Evolutionary conservation across 345 rosid species (phyloP).

Genomic region (Odontarrhena argentea): DNA sequence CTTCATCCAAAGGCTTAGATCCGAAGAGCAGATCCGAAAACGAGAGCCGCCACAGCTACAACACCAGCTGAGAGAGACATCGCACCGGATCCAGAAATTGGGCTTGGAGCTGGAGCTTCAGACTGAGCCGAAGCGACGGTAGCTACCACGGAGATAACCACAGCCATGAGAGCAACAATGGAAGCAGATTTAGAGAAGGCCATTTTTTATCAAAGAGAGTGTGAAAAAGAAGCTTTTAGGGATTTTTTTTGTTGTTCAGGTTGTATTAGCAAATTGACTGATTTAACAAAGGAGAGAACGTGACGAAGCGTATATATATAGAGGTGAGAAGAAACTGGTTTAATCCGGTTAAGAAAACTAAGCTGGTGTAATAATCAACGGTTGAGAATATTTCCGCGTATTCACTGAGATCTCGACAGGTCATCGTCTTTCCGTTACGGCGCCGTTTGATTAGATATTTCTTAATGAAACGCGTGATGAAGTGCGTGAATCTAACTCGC

Average conservation of each 20-base stretch:
- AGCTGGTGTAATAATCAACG: too few species aligned
- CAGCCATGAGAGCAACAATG: slow-evolving; percentile 40
- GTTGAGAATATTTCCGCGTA: too few species aligned
- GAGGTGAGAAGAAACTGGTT: too few species aligned
- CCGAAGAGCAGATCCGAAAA: slow-evolving; percentile 55
- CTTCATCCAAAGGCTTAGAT: slow-evolving; percentile 42
- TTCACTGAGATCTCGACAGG: too few species aligned
- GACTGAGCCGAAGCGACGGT: slow-evolving; percentile 49
- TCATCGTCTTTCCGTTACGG: too few species aligned
- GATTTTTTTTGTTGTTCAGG: neutral
- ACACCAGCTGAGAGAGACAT: slow-evolving; percentile 43
- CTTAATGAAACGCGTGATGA: too few species aligned
- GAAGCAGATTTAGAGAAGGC: slow-evolving; percentile 42
- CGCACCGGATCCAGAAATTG: slow-evolving; percentile 52
- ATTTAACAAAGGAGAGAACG: too few species aligned
- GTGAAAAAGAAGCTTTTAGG: neutral
- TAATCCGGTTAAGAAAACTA: too few species aligned
- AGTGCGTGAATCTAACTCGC: too few species aligned
- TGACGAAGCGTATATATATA: too few species aligned
- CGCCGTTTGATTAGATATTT: too few species aligned
- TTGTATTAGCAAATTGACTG: too few species aligned
- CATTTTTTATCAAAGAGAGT: slow-evolving; percentile 41
- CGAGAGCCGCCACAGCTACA: slow-evolving; percentile 46
- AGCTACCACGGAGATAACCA: slow-evolving; percentile 44
- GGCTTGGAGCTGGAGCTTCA: slow-evolving; percentile 63